These are phyloP conservation scores for Licmophora abbreviata DNA, from an alignment of 108 stramenopile genomes.

Conservation along the genomic window DNA sequence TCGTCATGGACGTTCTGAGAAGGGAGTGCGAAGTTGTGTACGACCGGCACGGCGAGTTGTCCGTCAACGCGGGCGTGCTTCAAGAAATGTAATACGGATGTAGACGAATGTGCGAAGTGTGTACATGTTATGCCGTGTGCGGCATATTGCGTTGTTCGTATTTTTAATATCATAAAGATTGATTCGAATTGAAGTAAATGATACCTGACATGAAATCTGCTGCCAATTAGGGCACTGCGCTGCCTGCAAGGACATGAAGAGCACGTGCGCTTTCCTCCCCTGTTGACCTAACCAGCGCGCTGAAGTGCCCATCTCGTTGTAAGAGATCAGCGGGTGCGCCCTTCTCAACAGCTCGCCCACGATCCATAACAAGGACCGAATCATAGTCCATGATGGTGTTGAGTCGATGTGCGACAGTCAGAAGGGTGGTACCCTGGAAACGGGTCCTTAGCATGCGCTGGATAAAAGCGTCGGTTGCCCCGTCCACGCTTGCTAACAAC, in stretches of 20 bases:
- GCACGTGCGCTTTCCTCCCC: constrained; percentile 62
- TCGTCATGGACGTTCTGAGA: constrained; percentile 24
- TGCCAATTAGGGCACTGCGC: no score
- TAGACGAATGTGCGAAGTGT: no score
- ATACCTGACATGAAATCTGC: no score
- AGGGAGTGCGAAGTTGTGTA: no score
- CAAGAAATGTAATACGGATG: no score
- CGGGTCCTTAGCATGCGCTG: constrained; percentile 82
- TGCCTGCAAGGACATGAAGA: constrained; percentile 36
- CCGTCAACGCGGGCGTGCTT: no score
- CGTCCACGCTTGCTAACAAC: constrained; percentile 23
- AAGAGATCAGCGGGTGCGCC: constrained; percentile 80
- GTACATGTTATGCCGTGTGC: no score
- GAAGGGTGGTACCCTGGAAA: constrained; percentile 75
- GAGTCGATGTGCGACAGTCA: constrained; percentile 90
- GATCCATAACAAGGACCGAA: constrained; percentile 78
- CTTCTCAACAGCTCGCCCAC: constrained; percentile 79
- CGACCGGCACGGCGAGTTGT: no score
- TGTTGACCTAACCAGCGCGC: constrained; percentile 67
- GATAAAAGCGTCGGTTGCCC: constrained; percentile 80
- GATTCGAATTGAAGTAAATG: no score
- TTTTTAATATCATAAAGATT: no score
- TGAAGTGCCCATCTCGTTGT: constrained; percentile 54
- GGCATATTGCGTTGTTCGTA: no score
- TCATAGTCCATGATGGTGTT: constrained; percentile 96